Percentiles rank a stretch among this genome's conserved stretches.
These are phyloP conservation scores for Aspergillus ochraceus DNA, from an alignment of 2,329 filamentous ascomycete species.

Conservation along the genomic window DNA sequence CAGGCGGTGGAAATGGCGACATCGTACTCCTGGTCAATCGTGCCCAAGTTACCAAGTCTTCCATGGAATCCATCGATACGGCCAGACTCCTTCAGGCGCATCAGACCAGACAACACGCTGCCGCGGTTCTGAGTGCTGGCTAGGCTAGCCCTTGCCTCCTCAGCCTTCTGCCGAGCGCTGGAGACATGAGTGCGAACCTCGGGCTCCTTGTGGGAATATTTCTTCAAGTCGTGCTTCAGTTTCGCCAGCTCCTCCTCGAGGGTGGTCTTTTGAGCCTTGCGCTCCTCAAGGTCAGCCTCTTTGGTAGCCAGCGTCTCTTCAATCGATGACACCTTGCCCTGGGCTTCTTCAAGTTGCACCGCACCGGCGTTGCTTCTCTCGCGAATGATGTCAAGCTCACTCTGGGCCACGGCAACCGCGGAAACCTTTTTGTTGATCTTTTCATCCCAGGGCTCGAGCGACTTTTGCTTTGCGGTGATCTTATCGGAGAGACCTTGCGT, in stretches of 20 bases:
- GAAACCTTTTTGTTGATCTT: constrained; percentile 97
- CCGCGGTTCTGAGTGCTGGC: constrained; percentile 89
- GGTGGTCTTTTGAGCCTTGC: constrained; percentile 68
- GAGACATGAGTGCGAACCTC: constrained; percentile 82
- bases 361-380: constrained; percentile 88
- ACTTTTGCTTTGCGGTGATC: constrained; percentile 88
- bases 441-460: constrained; percentile 91
- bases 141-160: constrained; percentile 88
- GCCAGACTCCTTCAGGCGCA: constrained; percentile 93
- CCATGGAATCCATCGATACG: constrained; percentile 97
- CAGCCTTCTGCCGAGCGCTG: constrained; percentile 86
- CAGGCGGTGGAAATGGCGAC: constrained; percentile 98
- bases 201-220: constrained; percentile 75
- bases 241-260: constrained; percentile 74
- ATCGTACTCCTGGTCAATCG: constrained; percentile 92
- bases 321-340: constrained; percentile 74
- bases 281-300: constrained; percentile 70
- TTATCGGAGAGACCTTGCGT: constrained; percentile 92
- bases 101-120: constrained; percentile 85
- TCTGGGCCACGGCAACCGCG: constrained; percentile 88
- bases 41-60: constrained; percentile 86
- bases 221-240: constrained; percentile 69
- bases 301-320: constrained; percentile 72
- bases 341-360: constrained; percentile 77
- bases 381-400: constrained; percentile 85